A percentile compares a stretch with the other conserved stretches of the same genome.
phyloP scores from a whole-genome alignment of 768 basidiomycete species.

The Rubroboletus satanas region DNA sequence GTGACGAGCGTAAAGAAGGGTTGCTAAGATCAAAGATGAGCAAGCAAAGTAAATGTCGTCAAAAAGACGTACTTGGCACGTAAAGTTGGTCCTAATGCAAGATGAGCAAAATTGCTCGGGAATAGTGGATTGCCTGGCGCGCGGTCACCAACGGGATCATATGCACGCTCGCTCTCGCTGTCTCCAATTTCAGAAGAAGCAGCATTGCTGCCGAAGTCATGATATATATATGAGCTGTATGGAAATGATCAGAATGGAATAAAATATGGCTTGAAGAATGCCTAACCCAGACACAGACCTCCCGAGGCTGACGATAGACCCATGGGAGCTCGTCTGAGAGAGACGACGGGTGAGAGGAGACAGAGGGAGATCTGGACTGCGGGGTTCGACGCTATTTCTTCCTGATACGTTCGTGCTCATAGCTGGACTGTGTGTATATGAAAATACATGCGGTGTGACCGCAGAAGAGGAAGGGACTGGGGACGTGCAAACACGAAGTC shows the following conservation, averaged over 20 bases:
- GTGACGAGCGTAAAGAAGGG: constrained; percentile 20
- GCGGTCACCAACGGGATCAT: constrained; percentile 58
- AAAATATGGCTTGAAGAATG: not conserved
- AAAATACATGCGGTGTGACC: constrained; percentile 25
- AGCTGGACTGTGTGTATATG: constrained; percentile 21
- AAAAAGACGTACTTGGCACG: constrained; percentile 42
- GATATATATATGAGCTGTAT: constrained; percentile 15
- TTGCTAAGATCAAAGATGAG: constrained; percentile 21
- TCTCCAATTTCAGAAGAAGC: constrained; percentile 25
- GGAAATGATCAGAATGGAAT: not conserved
- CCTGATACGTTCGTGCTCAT: constrained; percentile 13
- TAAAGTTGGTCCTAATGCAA: constrained; percentile 65
- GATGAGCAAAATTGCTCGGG: constrained; percentile 71
- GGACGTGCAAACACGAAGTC: constrained; percentile 52
- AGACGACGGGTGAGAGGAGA: constrained; percentile 21
- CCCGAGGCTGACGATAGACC: constrained; percentile 26
- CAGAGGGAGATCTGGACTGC: constrained; percentile 22
- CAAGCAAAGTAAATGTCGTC: not conserved
- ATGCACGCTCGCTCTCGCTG: constrained; percentile 30
- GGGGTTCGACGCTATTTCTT: constrained; percentile 24
- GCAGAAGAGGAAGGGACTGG: constrained; percentile 31
- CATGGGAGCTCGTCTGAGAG: constrained; percentile 25
- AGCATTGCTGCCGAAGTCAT: constrained; percentile 9
- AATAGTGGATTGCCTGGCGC: constrained; percentile 75
- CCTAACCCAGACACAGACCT: constrained; percentile 24